phyloP scores from a whole-genome alignment of 2,329 filamentous ascomycete genomes.

The Alternaria alternata region DNA sequence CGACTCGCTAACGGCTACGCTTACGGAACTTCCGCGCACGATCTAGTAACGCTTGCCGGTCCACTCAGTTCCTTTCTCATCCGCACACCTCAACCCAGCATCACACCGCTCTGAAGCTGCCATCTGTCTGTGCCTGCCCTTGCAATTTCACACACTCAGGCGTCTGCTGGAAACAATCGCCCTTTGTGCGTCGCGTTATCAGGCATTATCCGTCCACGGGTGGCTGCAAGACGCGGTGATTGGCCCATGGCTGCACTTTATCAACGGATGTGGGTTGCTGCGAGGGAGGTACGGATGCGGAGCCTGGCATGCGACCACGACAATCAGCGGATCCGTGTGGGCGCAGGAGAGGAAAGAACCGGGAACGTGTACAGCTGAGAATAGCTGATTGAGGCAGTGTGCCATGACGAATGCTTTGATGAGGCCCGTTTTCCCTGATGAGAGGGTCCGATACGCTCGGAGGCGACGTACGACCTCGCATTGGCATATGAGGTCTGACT shows the following conservation, averaged over 20 bases:
- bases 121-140: conserved; percentile 24
- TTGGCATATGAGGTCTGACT: conserved; percentile 21
- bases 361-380: conserved; percentile 23
- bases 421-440: conserved; percentile 6
- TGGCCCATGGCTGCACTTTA: conserved; percentile 30
- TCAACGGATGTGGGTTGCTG: conserved; percentile 24
- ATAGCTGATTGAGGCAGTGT: conserved; percentile 25
- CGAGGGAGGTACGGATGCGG: conserved; percentile 28
- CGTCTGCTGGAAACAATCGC: conserved; percentile 15
- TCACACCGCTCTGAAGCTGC: conserved; percentile 26
- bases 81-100: conserved; percentile 25
- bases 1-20: conserved; percentile 23
- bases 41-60: conserved; percentile 14
- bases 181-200: conserved; percentile 36
- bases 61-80: conserved; percentile 21
- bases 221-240: conserved; percentile 26
- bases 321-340: conserved; percentile 16
- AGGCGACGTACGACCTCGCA: conserved; percentile 5
- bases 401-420: conserved; percentile 28
- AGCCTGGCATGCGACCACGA: conserved; percentile 15
- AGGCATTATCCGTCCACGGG: conserved; percentile 24
- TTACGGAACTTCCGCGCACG: conserved; percentile 14
- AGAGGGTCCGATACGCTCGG: conserved; percentile 17
- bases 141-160: conserved; percentile 18
- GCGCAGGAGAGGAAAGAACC: conserved; percentile 22